Base-by-base conservation (phyloP, 2,329 filamentous ascomycete species). In the Lasiodiplodia sp. region DNA sequence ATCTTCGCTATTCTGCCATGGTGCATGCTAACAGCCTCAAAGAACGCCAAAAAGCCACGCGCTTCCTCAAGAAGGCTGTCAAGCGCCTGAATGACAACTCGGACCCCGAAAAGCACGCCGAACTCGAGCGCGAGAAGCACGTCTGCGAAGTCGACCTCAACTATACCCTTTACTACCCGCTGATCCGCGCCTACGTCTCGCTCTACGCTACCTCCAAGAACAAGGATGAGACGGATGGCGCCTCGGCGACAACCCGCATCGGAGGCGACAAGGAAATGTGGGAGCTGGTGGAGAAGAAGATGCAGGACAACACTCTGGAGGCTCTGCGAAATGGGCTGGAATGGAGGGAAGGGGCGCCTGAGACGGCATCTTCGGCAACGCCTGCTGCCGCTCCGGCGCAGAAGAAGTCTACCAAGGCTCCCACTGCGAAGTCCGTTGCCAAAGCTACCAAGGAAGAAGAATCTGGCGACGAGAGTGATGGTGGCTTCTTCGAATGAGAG, bases 11-110 rank as follows among this genome's bases (percentile, higher is more conserved):
- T 69, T 34, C 2, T 1, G 2, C 31, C 31, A 2, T 1, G 31
- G 10, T 1, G 2, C 74, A 18, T 38, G 10, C 63, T 62, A 3
- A 67, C 34, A 28, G 16, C 10, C 16, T 8, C 21, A 23, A 53
- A 92, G 90, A 93, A 73, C 87, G 91, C 58, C 90, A 92, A 79
- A 94, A 93, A 79, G 91, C 91, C 34, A 86, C 85, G 63, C 85
- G 91, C 69, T 83, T 89, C 52, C 82, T 88, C 65, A 94, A 91
- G 78, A 87, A 90, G 74, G 82, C 92, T 64, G 83, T 84, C 73
- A 88, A 87, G 74, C 86, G 86, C 71, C 80, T 92, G 6, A 70
- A 77, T 49, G 80, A 85, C 21, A 79, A 84, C 57, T 79, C 83
- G 21, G 82, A 84, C 64, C 85, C 86, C 44, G 77, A 83, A 1